Base-by-base conservation (phyloP, 2,329 filamentous ascomycete genomes). In the Colletotrichum incanum region DNA sequence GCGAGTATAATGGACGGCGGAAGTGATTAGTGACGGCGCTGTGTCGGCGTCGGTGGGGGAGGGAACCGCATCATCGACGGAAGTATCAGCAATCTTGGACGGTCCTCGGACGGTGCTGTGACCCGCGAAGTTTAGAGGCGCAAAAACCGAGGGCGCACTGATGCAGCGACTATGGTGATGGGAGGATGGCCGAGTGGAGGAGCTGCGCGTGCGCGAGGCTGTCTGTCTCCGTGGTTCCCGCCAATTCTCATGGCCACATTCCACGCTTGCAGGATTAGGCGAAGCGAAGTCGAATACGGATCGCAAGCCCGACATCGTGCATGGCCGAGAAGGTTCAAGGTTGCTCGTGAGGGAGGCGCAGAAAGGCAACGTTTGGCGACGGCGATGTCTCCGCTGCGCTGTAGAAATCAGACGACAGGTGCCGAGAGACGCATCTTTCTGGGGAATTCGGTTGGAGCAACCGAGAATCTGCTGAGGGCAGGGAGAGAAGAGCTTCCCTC, bases 61-160 rank as follows among this genome's bases (percentile, higher is more conserved):
- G 47, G 47, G 23, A 23, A 16, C 23, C 11, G 56, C 37, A 59
- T 59, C 34, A 31, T 41, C 47, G 47, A 39, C 47, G 61, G 47
- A 65, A 31, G 5, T 28, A 41, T n/a, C 37, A 31, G 50, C 26
- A 47, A 45, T 61, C 66, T 60, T 58, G 70, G 66, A 54, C 41
- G 20, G 68, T 47, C 69, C 72, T 74, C 72, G 72, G 72, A 72
- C 69, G 47, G 47, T 54, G 72, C 72, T 72, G 72, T 74, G 72
- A 74, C 72, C 41, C 31, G 55, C 28, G 34, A 61, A 52, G 72
- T 64, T 72, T 72, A 64, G 72, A 69, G 60, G 56, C 60, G 54
- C 39, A 71, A 69, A 49, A 37, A 23, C 23, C 55, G 55, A 72
- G 50, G 28, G 52, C 65, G 66, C 70, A 72, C 66, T 62, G 70